phyloP scores from a whole-genome alignment of 176 grass and related monocot species.

The sorghum (Sorghum bicolor) region Sorghum_bicolor_NCBIv3 NC_012875.2:46722001-46722500 shows the following conservation, averaged over 20 bases:
- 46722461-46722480: too few relatives aligned
- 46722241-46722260: not conserved
- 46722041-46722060: slow-evolving; percentile 20
- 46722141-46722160: slow-evolving; percentile 47
- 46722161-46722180: slow-evolving; percentile 36
- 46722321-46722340: not conserved
- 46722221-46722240: not conserved
- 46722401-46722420: too few relatives aligned
- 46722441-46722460: too few relatives aligned
- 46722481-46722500: too few relatives aligned
- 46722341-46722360: too few relatives aligned
- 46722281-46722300: not conserved
- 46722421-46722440: too few relatives aligned
- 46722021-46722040: slow-evolving; percentile 13
- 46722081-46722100: not conserved
- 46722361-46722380: too few relatives aligned
- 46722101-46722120: slow-evolving; percentile 27
- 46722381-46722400: too few relatives aligned
- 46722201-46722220: not conserved
- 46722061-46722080: slow-evolving; percentile 30
- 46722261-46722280: not conserved
- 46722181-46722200: not conserved
- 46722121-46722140: slow-evolving; percentile 36
- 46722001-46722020: not conserved
- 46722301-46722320: not conserved